Evolutionary conservation across 2,329 filamentous ascomycete species (phyloP), one percentile per base, ranked within the genome.

Genomic region (Diaporthe aspalathi): DNA sequence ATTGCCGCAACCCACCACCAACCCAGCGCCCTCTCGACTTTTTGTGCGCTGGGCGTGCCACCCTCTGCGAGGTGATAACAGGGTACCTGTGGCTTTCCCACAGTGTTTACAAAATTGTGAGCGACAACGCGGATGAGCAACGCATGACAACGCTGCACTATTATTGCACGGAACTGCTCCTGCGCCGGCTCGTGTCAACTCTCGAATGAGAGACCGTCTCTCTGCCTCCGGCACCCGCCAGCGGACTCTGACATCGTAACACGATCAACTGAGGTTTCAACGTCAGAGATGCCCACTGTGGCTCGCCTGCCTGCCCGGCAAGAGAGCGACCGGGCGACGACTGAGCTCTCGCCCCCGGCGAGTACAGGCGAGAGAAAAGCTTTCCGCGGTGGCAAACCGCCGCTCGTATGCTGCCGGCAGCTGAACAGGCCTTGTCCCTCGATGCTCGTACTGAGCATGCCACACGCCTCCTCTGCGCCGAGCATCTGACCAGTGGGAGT

Each of bases 81-180:
- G 47, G 32, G 53, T 53, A 70, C 67, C 56, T 52, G 35, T 65
- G 63, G 27, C 49, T 40, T 47, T 54, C 49, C 62, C 67, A 43
- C 49, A 53, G 49, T 68, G 70, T 65, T 65, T 62, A 52, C 70
- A 71, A 74, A 66, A 74, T 74, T 74, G 67, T 73, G 73, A 74
- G 68, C 71, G 71, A 73, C 68, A 70, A 56, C 50, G 67, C 40
- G 72, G 68, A 72, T 65, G 67, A 68, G 67, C 53, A 54, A 68
- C 67, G 49, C 53, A 68, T 57, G 43, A 71, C 70, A 57, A 57
- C 47, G 68, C 68, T 54, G 68, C 71, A 72, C 56, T 73, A 73
- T 73, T 65, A 70, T 71, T 71, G 71, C 68, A 71, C 68, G 50
- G 68, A 68, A 29, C 43, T 49, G 60, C 27, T 47, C 29, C 60